Evolutionary conservation across 1,284 basidiomycete species (phyloP).

Genomic region (Gastroboletus turbinatus): DNA sequence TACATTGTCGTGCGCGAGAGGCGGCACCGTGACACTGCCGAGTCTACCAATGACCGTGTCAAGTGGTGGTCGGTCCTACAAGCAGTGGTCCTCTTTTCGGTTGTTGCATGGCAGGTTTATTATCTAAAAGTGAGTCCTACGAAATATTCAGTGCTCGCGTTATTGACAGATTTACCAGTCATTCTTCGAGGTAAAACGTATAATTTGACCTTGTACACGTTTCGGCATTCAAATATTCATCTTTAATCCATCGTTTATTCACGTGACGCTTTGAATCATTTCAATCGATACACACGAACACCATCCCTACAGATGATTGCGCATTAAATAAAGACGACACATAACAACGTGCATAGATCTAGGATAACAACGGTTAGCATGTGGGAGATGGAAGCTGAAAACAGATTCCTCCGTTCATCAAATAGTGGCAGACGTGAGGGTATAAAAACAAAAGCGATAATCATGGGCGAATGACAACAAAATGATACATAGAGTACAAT

Average conservation of each 20-base stretch:
- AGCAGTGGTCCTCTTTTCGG: slow-evolving; percentile 80
- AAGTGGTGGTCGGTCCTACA: slow-evolving; percentile 99
- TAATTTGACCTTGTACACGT: slow-evolving; percentile 55
- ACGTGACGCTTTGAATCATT: background rate
- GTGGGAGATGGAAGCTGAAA: slow-evolving; percentile 9
- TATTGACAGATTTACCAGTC: slow-evolving; percentile 47
- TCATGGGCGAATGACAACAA: slow-evolving; percentile 9
- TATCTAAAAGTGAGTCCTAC: slow-evolving; percentile 82
- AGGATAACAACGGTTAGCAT: slow-evolving; percentile 29
- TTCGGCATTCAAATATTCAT: background rate
- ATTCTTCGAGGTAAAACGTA: slow-evolving; percentile 94
- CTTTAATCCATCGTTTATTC: slow-evolving; percentile 1
- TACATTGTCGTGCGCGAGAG: slow-evolving; percentile 95
- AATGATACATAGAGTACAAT: slow-evolving; percentile 20
- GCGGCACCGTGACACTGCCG: slow-evolving; percentile 92
- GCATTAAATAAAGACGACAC: slow-evolving; percentile 22
- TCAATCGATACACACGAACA: background rate
- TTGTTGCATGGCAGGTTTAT: slow-evolving; percentile 97
- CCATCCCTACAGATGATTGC: slow-evolving; percentile 3
- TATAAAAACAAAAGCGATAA: slow-evolving; percentile 25
- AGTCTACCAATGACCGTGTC: slow-evolving; percentile 93
- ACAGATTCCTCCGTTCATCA: slow-evolving; percentile 10
- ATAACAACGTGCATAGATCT: slow-evolving; percentile 28
- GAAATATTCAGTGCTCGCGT: background rate
- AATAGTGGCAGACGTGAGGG: slow-evolving; percentile 13